Evolutionary conservation across 78 protist genomes (phyloP).

Genomic region (Bodo saltans): DNA sequence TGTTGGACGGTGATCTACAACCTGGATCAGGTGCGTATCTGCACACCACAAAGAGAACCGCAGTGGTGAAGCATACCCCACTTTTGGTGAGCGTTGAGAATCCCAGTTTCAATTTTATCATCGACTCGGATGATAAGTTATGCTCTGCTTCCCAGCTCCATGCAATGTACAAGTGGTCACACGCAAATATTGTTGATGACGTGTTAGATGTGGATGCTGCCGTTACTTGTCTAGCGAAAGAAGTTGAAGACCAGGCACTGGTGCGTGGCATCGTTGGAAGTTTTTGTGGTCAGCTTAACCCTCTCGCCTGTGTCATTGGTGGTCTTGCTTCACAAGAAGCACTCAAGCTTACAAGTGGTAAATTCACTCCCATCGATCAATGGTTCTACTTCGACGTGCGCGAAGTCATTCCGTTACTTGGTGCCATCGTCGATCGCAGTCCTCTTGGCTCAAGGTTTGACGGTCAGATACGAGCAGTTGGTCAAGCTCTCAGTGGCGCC

Average conservation of each 20-base stretch:
- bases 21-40: conserved; percentile 22
- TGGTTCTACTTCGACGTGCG: conserved; percentile 47
- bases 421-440: not conserved
- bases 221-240: not conserved
- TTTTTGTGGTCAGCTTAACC: conserved; percentile 19
- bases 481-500: conserved; percentile 16
- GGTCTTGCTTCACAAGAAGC: conserved; percentile 70
- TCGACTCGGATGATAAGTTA: not conserved
- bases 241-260: not conserved
- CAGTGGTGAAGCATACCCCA: not conserved
- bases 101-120: not conserved
- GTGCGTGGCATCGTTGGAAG: not conserved
- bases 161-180: conserved; percentile 7
- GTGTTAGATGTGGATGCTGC: not conserved
- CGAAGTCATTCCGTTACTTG: conserved; percentile 25
- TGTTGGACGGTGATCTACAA: not conserved
- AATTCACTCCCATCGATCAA: conserved; percentile 58
- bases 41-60: conserved; percentile 23
- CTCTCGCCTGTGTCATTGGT: conserved; percentile 48
- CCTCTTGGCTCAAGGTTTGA: conserved; percentile 47
- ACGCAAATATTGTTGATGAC: not conserved
- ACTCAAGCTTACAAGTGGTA: conserved; percentile 53
- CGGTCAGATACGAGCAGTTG: conserved; percentile 50
- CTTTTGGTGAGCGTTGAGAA: not conserved
- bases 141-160: conserved; percentile 31